phyloP scores from a whole-genome alignment of 2,329 filamentous ascomycete genomes.

The Colletotrichum agaves region DNA sequence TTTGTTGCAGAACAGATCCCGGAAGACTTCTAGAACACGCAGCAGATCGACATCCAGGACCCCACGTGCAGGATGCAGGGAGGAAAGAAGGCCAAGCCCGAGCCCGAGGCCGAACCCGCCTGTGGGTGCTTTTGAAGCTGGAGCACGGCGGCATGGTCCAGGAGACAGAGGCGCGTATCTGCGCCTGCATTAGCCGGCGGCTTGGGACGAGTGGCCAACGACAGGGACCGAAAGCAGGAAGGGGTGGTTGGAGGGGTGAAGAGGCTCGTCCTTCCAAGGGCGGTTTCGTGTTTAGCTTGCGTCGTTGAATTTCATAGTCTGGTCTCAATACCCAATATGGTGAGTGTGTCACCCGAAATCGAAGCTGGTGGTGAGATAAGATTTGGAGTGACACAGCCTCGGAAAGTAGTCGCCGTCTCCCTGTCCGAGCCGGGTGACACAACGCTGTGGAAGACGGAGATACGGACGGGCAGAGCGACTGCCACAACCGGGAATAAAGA shows the following conservation, averaged over 20 bases:
- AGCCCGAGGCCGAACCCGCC: constrained; percentile 21
- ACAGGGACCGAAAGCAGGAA: background rate
- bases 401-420: background rate
- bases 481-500: constrained; percentile 4
- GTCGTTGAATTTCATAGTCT: background rate
- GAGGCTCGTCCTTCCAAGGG: background rate
- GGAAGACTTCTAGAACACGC: constrained; percentile 35
- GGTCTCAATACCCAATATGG: background rate
- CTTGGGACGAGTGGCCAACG: constrained; percentile 27
- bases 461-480: constrained; percentile 2
- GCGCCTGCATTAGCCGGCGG: constrained; percentile 19
- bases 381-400: constrained; percentile 16
- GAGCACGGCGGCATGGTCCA: constrained; percentile 11
- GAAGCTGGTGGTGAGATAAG: constrained; percentile 15
- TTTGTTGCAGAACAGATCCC: constrained; percentile 33
- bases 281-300: background rate
- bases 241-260: background rate
- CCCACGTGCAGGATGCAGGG: constrained; percentile 31
- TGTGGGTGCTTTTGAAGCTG: constrained; percentile 24
- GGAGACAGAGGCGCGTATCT: constrained; percentile 8
- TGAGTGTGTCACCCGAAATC: constrained; percentile 23
- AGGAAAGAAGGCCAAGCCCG: constrained; percentile 20
- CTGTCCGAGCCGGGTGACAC: constrained; percentile 20
- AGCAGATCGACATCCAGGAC: constrained; percentile 21
- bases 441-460: constrained; percentile 9